These are phyloP conservation scores for Pascua guehoae DNA, from an alignment of 1,284 basidiomycete species.

Conservation along the genomic window DNA sequence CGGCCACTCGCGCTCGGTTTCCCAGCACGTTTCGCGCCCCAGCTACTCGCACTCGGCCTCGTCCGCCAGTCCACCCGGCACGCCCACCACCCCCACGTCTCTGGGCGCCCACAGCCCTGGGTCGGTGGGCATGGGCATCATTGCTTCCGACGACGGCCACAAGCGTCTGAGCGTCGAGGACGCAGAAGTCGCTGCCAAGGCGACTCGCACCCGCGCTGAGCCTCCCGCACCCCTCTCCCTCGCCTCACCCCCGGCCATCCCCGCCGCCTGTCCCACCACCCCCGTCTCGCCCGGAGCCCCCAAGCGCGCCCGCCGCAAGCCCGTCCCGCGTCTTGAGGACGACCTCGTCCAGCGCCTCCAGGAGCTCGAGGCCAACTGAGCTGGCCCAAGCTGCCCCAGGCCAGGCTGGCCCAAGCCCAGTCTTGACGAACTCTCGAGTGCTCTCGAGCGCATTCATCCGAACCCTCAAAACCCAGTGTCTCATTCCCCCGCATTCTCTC, in stretches of 20 bases:
- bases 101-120: background rate
- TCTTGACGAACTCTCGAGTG: too few relatives aligned
- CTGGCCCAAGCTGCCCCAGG: background rate
- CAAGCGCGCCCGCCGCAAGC: slow-evolving; percentile 21
- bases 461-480: background rate
- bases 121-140: too few relatives aligned
- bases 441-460: background rate
- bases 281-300: slow-evolving; percentile 9
- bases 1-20: background rate
- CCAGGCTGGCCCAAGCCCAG: background rate
- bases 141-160: background rate
- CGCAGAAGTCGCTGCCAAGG: background rate
- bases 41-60: slow-evolving; percentile 10
- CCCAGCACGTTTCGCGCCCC: background rate
- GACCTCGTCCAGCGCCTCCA: slow-evolving; percentile 12
- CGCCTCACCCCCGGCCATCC: background rate
- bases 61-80: slow-evolving; percentile 14
- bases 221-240: background rate
- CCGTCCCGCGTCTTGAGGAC: slow-evolving; percentile 18
- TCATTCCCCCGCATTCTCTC: background rate
- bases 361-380: background rate
- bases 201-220: background rate
- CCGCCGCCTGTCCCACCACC: background rate
- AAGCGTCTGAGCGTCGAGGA: background rate
- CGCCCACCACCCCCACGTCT: slow-evolving; percentile 15